phyloP scores from a whole-genome alignment of 495 filamentous ascomycete species.

The Xylaria cubensis region DNA sequence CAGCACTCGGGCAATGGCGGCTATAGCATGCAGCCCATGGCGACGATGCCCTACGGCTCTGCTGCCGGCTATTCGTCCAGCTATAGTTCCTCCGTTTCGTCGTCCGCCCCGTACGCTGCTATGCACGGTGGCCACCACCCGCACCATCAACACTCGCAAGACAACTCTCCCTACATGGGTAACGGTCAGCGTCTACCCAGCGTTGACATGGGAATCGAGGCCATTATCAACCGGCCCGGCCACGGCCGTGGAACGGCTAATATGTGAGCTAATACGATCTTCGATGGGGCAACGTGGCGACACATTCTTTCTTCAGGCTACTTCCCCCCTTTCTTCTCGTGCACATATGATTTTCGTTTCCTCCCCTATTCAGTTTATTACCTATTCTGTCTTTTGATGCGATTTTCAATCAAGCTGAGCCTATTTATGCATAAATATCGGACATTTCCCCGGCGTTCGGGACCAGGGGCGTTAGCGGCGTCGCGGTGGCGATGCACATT shows the following conservation, averaged over 20 bases:
- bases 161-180: slow-evolving; percentile 54
- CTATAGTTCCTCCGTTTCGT: slow-evolving; percentile 43
- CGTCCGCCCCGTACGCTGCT: slow-evolving; percentile 49
- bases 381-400: slow-evolving; percentile 23
- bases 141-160: slow-evolving; percentile 44
- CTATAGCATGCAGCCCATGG: slow-evolving; percentile 38
- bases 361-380: slow-evolving; percentile 24
- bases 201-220: slow-evolving; percentile 63
- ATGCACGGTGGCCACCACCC: slow-evolving; percentile 40
- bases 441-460: neutral
- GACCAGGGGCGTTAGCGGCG: slow-evolving; percentile 16
- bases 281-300: slow-evolving; percentile 9
- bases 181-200: slow-evolving; percentile 56
- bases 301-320: neutral
- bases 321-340: neutral
- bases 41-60: slow-evolving; percentile 34
- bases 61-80: slow-evolving; percentile 40
- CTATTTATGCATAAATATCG: slow-evolving; percentile 6
- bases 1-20: slow-evolving; percentile 39
- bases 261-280: slow-evolving; percentile 23
- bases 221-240: slow-evolving; percentile 58
- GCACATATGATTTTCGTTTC: slow-evolving; percentile 12
- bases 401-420: neutral
- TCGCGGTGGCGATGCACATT: neutral
- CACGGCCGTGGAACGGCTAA: slow-evolving; percentile 30